These are phyloP conservation scores for Tricharina praecox DNA, from an alignment of 495 filamentous ascomycete species.

Conservation along the genomic window DNA sequence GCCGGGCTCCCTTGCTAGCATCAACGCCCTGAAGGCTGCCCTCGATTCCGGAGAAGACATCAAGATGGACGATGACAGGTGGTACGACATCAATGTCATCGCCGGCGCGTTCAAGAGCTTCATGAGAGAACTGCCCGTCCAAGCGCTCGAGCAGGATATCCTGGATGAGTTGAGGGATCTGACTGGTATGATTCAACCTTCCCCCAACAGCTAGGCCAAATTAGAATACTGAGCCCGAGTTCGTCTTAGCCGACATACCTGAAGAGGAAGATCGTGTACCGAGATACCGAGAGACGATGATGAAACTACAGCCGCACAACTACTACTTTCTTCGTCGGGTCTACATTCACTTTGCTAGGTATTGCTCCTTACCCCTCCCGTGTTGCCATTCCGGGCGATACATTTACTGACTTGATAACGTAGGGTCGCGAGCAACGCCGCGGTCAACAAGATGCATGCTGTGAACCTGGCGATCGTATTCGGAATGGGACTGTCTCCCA, in stretches of 20 bases:
- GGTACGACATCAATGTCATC: conserved; percentile 29
- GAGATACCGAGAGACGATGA: conserved; percentile 23
- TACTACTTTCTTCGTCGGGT: conserved; percentile 27
- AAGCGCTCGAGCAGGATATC: conserved; percentile 17
- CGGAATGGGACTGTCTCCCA: conserved; percentile 26
- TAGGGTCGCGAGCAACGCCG: conserved; percentile 21
- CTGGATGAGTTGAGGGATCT: conserved; percentile 22
- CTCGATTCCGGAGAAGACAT: conserved; percentile 27
- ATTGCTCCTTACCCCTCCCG: too few species aligned
- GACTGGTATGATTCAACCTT: conserved; percentile 15
- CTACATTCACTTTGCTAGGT: conserved; percentile 26
- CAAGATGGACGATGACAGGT: conserved; percentile 27
- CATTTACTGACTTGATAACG: conserved; percentile 8
- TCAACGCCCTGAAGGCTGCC: conserved; percentile 24
- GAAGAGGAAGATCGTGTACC: conserved; percentile 24
- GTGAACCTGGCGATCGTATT: conserved; percentile 29
- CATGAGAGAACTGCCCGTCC: conserved; percentile 27
- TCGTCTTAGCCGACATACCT: conserved; percentile 16
- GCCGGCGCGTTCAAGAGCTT: conserved; percentile 27
- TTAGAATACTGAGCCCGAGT: neutral
- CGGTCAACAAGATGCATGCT: conserved; percentile 26
- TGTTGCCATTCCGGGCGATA: too few species aligned
- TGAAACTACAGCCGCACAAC: conserved; percentile 18
- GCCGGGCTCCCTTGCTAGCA: conserved; percentile 26
- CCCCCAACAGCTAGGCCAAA: neutral